Base-by-base conservation (phyloP, 805 yeast genomes). In the Starmerella sp. region DNA sequence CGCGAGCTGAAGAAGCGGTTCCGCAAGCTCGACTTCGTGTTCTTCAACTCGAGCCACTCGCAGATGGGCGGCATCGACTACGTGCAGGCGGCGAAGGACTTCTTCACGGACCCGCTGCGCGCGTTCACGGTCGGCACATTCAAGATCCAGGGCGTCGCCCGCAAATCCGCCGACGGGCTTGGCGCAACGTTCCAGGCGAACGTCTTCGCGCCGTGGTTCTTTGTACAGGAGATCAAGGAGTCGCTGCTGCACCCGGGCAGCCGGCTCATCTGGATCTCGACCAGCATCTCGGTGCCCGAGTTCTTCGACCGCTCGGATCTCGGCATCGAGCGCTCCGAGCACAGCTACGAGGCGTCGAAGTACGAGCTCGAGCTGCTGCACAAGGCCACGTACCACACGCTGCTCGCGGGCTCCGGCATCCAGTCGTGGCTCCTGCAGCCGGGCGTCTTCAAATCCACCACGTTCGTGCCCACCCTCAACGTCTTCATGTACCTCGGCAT, bases 101-200 rank as follows among this genome's bases (percentile, higher is more conserved):
- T 87, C 11, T 66, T 79, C 14, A 66, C 74, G 0, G 76, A 79
- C 60, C 95, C 96, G 4, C 69, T 88, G 32, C 79, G 79, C 48
- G 93, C 93, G 2, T 91, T 84, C n/a, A 93, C 97, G 0, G 80
- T 78, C 56, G 97, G 96, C 8, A 80, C 82, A 1, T 90, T 86
- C 71, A 89, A 91, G 69, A 76, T 84, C 39, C 97, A 93, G 73
- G 75, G 77, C 55, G 75, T 79, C 15, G 96, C 97, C 4, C 82
- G 83, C 30, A 80, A 77, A 64, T 80, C 95, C 1, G 52, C 22
- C 13, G 98, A 93, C 69, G 89, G 80, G 0, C 62, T 91, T 74
- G 97, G 97, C 1, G 71, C 85, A 34, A 88, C 89, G 4, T 93
- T 91, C 72, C 95, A 93, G 69, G 95, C 93, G 5, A 93, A 93